Conservation (phyloP, 2,329 filamentous ascomycete genomes). For the Paraphaeosphaeria sporulosa region DNA sequence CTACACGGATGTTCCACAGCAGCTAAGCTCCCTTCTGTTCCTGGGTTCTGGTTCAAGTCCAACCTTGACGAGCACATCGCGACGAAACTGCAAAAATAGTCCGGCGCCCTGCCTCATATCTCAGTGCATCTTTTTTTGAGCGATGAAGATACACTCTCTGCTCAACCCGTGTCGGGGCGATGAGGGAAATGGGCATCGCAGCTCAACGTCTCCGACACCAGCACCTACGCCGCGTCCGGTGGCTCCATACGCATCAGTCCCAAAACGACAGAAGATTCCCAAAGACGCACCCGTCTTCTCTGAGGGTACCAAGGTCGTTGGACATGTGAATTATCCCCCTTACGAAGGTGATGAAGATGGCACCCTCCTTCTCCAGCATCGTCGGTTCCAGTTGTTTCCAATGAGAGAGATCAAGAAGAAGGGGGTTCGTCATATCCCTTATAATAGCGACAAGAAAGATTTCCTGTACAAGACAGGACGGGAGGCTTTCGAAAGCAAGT, state of each 20-base stretch:
- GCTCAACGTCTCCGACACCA: constrained; percentile 23
- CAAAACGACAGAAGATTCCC: constrained; percentile 63
- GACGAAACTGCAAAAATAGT: constrained; percentile 23
- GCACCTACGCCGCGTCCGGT: constrained; percentile 18
- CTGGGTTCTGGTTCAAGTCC: constrained; percentile 28
- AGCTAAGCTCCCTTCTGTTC: constrained; percentile 26
- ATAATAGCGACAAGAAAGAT: constrained; percentile 91
- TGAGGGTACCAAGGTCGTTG: constrained; percentile 66
- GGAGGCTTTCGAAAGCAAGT: constrained; percentile 84
- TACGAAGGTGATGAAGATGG: constrained; percentile 68
- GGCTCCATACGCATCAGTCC: constrained; percentile 14
- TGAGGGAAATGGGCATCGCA: constrained; percentile 25
- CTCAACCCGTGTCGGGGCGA: constrained; percentile 46
- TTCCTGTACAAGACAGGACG: constrained; percentile 87
- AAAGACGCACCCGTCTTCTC: constrained; percentile 71
- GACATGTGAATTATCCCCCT: constrained; percentile 75
- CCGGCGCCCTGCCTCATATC: constrained; percentile 7
- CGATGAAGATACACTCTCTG: constrained; percentile 52
- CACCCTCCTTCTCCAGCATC: constrained; percentile 64
- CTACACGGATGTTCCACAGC: constrained; percentile 30
- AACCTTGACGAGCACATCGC: constrained; percentile 25
- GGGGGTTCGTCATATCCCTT: constrained; percentile 75
- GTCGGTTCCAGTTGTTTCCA: constrained; percentile 71
- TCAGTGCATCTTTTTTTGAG: neutral
- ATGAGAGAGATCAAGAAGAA: constrained; percentile 64